Conservation (phyloP, 257 asterid species). For the Capsicum baccatum region DNA sequence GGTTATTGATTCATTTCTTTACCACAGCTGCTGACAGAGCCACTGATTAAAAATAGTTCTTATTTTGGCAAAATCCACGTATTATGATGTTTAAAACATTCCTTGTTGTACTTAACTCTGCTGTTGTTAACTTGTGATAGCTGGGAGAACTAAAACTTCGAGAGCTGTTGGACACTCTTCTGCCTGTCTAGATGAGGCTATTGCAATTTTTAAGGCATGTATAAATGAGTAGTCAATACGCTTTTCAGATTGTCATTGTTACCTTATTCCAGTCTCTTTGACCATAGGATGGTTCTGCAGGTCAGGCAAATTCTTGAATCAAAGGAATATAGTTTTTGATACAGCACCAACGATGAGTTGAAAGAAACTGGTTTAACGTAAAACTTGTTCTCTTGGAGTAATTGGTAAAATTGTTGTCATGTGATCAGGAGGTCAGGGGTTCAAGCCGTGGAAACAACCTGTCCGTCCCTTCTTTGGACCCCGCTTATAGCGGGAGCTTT, state of each 20-base stretch:
- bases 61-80: neutral
- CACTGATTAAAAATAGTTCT: neutral
- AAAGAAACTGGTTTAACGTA: conserved; percentile 19
- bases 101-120: conserved; percentile 17
- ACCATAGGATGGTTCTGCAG: conserved; percentile 44
- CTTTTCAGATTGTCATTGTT: neutral
- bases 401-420: too few species aligned
- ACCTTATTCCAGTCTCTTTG: neutral
- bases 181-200: conserved; percentile 78
- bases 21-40: neutral
- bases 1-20: conserved; percentile 5
- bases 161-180: conserved; percentile 73
- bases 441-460: too few species aligned
- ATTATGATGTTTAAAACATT: neutral
- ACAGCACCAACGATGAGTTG: conserved; percentile 78
- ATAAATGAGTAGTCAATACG: neutral
- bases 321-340: conserved; percentile 65
- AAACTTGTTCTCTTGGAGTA: conserved; percentile 20
- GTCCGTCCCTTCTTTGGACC: too few species aligned
- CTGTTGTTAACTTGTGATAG: conserved; percentile 36
- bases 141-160: conserved; percentile 72
- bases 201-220: conserved; percentile 75
- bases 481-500: too few species aligned
- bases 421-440: too few species aligned
- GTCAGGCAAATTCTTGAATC: conserved; percentile 76